Evolutionary conservation across 208 protist species (phyloP), one percentile per base, ranked within the genome.

Genomic region (Endotrypanum monterogeii): DNA sequence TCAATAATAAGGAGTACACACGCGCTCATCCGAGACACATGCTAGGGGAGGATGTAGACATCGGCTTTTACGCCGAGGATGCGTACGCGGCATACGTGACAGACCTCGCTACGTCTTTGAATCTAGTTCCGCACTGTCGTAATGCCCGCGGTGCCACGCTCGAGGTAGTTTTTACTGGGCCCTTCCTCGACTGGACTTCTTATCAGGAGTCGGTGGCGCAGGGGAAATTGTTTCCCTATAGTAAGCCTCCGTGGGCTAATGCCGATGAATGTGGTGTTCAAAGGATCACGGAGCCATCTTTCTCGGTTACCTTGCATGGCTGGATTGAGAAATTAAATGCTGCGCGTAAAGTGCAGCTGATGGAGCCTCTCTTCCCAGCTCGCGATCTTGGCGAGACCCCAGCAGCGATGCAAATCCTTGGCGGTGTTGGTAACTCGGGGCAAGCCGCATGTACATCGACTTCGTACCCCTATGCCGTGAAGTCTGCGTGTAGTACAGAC

Each of bases 41-140:
- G 71, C 58, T 75, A 35, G 74, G 67, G 20, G 80, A 80, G 41
- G 71, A 76, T 32, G 51, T 84, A 28, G 75, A 81, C 28, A 78
- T 88, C 28, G 82, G 79, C 48, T 71, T 91, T 39, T 74, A 83
- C 61, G 83, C 77, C 7, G 83, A 88, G 71, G 86, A 91, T 54
- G 86, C 82, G 52, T 81, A 75, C n/a, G 86, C 86, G 23, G 69
- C 57, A 25, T 74, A 79, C 67, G 46, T 79, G 32, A 44, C 68
- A 8, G 54, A 85, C 30, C 63, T 80, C 14, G 73, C 72, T 2
- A 74, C 78, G 6, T 65, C 67, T 18, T 50, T 83, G 25, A 62
- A 75, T 11, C 25, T 69, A 39, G 44, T 71, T 2, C 83, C 83
- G 51, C 55, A 66, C n/a, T 91, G 82, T 73, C 69, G 67, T 23